Evolutionary conservation across 169 alveolate genomes (phyloP).

Genomic region (Plasmodium coatneyi): DNA sequence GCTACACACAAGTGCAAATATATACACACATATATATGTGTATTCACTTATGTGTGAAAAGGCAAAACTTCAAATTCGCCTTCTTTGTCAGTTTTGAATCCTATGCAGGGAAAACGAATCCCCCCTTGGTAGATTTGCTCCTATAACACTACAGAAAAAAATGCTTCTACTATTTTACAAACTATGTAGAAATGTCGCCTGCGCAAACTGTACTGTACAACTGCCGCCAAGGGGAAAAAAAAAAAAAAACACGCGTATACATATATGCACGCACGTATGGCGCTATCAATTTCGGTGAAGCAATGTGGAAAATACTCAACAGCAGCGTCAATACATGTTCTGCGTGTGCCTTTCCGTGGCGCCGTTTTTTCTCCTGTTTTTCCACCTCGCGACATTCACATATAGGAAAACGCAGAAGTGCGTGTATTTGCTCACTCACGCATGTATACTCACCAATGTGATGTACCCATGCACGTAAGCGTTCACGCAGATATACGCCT

Average conservation of each 20-base stretch:
- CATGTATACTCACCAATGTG: not conserved
- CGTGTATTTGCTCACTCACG: not conserved
- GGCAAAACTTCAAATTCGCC: slow-evolving; percentile 7
- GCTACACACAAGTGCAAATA: too few relatives aligned
- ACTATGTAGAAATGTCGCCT: not conserved
- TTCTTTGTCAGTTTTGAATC: slow-evolving; percentile 8
- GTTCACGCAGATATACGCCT: not conserved
- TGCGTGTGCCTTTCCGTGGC: not conserved
- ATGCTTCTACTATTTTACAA: slow-evolving; percentile 4
- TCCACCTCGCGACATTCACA: slow-evolving; percentile 11
- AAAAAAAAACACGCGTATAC: not conserved
- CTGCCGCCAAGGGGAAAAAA: not conserved
- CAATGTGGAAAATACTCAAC: not conserved
- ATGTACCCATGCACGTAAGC: not conserved
- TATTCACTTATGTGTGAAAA: not conserved
- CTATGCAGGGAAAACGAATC: not conserved
- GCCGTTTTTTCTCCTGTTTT: not conserved
- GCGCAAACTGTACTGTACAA: not conserved
- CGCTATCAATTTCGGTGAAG: not conserved
- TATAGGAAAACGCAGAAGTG: not conserved
- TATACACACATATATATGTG: slow-evolving; percentile 4
- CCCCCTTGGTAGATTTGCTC: not conserved
- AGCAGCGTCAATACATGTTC: not conserved
- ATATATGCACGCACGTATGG: not conserved
- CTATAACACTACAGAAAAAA: not conserved